Percentiles rank a stretch among this genome's conserved stretches.
Evolutionary conservation across 2,329 filamentous ascomycete genomes (phyloP).

Genomic region (Gyromitra esculenta): DNA sequence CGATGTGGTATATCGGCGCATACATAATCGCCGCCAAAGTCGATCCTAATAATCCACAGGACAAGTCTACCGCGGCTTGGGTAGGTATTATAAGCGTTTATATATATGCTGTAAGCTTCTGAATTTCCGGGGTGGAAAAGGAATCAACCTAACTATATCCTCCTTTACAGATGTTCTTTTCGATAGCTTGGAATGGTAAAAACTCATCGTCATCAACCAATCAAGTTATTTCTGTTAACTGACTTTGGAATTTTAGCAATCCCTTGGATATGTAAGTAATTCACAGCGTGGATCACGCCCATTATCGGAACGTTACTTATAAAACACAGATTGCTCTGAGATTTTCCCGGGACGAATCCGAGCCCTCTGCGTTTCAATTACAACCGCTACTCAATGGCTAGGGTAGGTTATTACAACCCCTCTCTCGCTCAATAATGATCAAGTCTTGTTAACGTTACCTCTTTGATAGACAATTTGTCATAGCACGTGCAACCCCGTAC

Average conservation of each 20-base stretch:
- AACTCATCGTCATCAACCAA: background rate
- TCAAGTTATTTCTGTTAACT: background rate
- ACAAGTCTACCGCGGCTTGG: slow-evolving; percentile 60
- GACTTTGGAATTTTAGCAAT: slow-evolving; percentile 55
- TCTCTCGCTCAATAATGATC: background rate
- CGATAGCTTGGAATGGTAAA: slow-evolving; percentile 61
- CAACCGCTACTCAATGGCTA: slow-evolving; percentile 61
- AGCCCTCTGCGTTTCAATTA: slow-evolving; percentile 58
- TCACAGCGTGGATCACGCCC: too few species aligned
- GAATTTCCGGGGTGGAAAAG: background rate
- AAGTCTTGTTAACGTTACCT: background rate
- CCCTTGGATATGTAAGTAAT: slow-evolving; percentile 60
- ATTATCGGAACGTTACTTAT: background rate
- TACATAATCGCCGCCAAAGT: slow-evolving; percentile 61
- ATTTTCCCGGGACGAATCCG: slow-evolving; percentile 63
- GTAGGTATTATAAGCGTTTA: slow-evolving; percentile 62
- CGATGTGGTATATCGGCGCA: slow-evolving; percentile 63
- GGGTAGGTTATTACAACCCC: slow-evolving; percentile 52
- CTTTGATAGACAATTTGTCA: slow-evolving; percentile 61
- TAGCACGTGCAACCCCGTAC: slow-evolving; percentile 63
- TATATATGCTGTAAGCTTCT: slow-evolving; percentile 58
- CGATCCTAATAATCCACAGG: slow-evolving; percentile 54
- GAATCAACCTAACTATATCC: background rate
- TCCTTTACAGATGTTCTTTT: slow-evolving; percentile 59
- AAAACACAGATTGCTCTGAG: slow-evolving; percentile 61